A percentile compares a stretch with the other conserved stretches of the same genome.
These are phyloP conservation scores for Umbelopsis sp. DNA, from an alignment of 192 early-diverging fungal genomes.

Conservation along the genomic window DNA sequence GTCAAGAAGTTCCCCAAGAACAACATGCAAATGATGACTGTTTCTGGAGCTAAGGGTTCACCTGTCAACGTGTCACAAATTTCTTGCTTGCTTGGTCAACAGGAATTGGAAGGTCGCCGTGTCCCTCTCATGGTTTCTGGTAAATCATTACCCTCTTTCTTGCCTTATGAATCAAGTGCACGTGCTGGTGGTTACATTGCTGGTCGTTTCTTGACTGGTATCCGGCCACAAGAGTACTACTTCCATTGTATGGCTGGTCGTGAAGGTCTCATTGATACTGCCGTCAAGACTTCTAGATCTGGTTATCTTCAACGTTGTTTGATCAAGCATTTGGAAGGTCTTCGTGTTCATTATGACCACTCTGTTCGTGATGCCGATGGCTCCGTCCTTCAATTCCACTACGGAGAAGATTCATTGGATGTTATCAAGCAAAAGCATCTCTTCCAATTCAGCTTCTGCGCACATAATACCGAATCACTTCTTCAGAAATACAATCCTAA, in stretches of 20 bases:
- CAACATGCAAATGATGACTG: constrained; percentile 99
- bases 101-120: constrained; percentile 96
- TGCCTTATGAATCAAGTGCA: constrained; percentile 85
- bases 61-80: constrained; percentile 97
- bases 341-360: constrained; percentile 94
- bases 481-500: constrained; percentile 79
- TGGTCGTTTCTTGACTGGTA: constrained; percentile 97
- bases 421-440: constrained; percentile 93
- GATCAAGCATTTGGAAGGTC: constrained; percentile 97
- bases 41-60: constrained; percentile 97
- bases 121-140: constrained; percentile 98
- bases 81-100: constrained; percentile 96
- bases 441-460: constrained; percentile 90
- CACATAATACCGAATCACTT: constrained; percentile 85
- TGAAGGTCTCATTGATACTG: constrained; percentile 99
- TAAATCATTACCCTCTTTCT: constrained; percentile 94
- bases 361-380: constrained; percentile 97
- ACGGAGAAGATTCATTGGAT: constrained; percentile 98
- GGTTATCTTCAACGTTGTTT: constrained; percentile 99
- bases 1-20: constrained; percentile 85
- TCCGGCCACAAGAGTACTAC: constrained; percentile 91
- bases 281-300: constrained; percentile 98
- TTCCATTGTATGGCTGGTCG: constrained; percentile 99
- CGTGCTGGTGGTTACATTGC: constrained; percentile 96
- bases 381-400: constrained; percentile 95